Evolutionary conservation across 257 asterid species (phyloP), one percentile per base, ranked within the genome.

Genomic region (Rehmannia glutinosa): DNA sequence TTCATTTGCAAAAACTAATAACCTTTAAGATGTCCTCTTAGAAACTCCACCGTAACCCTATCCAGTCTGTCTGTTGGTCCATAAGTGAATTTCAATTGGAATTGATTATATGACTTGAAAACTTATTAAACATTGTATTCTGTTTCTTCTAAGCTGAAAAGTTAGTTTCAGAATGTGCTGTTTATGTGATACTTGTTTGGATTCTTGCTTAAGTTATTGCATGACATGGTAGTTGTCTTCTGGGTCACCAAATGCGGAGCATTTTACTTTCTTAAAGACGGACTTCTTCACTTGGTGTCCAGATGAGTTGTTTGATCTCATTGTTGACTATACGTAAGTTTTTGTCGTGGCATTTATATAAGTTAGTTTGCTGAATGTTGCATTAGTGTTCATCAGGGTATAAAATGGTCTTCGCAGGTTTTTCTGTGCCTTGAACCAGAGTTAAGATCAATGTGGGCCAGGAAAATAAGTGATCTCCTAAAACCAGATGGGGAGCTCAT

Each of bases 251-350:
- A 84, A 80, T 30, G 84, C 83, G 35, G 83, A 76, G 64, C 72
- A 85, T 73, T 78, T 81, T 73, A 74, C 85, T 7, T 91, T 91
- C 75, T 50, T 86, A 16, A 84, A 81, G 81, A 53, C 86, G n/a
- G 94, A 91, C 81, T 91, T 91, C 87, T 91, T 88, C 83, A 49
- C 82, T 27, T 91, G 95, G 93, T 56, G 41, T 62, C 88, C 95
- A 6, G 59, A 85, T 65, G 79, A 85, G 62, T 76, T 77, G 80
- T 86, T 91, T 68, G 95, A 91, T 82, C 86, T 86, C 75, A 81
- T 91, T 68, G 86, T 84, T 25, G 96, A 91, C 83, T 88, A 88
- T 80, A 88, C 96, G 97, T 91, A 80, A 91, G 97, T 70, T 39
- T 68, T 66, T 43, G 9, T 62, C 12, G 10, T 25, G 25, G 21